Percentiles rank a stretch among this genome's conserved stretches.
Conservation (phyloP, 805 yeast genomes). For the Lachancea fermentati region DNA sequence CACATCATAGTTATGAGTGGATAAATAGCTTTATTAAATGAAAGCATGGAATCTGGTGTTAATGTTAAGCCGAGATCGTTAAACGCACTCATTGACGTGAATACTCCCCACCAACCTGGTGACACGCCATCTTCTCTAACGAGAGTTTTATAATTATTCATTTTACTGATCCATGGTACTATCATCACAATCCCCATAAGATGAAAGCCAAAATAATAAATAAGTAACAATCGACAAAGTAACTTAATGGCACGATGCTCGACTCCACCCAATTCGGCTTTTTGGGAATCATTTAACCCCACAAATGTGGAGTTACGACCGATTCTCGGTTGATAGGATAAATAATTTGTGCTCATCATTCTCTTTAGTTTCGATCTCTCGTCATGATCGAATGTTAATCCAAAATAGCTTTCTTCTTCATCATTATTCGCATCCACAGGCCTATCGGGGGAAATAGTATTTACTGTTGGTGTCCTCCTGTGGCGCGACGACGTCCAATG, state of each 20-base stretch:
- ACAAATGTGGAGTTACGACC: conserved; percentile 93
- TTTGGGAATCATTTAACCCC: conserved; percentile 72
- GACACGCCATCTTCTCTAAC: conserved; percentile 54
- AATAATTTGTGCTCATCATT: conserved; percentile 53
- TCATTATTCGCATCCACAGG: conserved; percentile 14
- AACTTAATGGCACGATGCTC: conserved; percentile 87
- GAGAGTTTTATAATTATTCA: conserved; percentile 37
- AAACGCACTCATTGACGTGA: conserved; percentile 73
- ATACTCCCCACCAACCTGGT: conserved; percentile 92
- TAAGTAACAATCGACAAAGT: conserved; percentile 55
- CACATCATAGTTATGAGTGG: conserved; percentile 57
- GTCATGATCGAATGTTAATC: conserved; percentile 22
- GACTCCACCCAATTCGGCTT: conserved; percentile 94
- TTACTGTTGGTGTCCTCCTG: not conserved
- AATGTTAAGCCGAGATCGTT: conserved; percentile 82
- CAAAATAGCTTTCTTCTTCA: conserved; percentile 34
- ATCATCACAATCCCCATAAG: conserved; percentile 46
- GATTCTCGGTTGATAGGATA: conserved; percentile 86
- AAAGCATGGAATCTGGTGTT: conserved; percentile 72
- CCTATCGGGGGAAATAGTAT: not conserved
- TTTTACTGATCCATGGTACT: conserved; percentile 54
- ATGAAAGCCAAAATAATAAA: conserved; percentile 75
- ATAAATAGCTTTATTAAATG: conserved; percentile 60
- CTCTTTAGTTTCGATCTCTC: conserved; percentile 19
- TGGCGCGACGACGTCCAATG: not conserved